These are phyloP conservation scores for Globisporangium paddicum DNA, from an alignment of 352 stramenopile genomes.

Conservation along the genomic window DNA sequence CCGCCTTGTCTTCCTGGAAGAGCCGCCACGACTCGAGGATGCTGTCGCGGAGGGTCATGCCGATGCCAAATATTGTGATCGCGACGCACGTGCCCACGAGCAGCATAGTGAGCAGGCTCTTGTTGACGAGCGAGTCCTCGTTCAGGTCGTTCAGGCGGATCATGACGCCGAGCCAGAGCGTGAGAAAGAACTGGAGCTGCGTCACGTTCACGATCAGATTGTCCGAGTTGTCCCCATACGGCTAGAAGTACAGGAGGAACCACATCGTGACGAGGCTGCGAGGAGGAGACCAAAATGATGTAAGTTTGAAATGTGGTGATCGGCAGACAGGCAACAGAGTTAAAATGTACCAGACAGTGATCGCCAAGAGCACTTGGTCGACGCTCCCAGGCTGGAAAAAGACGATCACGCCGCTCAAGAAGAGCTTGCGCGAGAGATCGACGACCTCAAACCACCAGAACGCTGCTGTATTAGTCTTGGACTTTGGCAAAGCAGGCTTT, in stretches of 20 bases:
- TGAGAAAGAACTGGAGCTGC: conserved; percentile 76
- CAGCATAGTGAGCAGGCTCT: conserved; percentile 50
- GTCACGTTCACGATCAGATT: conserved; percentile 71
- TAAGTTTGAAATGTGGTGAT: not conserved
- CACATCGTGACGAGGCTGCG: conserved; percentile 61
- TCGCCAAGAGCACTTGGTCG: conserved; percentile 58
- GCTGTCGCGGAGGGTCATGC: conserved; percentile 57
- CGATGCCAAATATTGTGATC: conserved; percentile 53
- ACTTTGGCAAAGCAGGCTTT: too few relatives aligned
- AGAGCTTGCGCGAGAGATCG: conserved; percentile 76
- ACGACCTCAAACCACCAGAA: conserved; percentile 86
- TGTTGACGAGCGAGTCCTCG: conserved; percentile 58
- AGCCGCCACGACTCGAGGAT: conserved; percentile 38
- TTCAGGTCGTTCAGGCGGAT: conserved; percentile 65
- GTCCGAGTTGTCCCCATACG: conserved; percentile 63
- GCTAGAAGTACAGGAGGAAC: conserved; percentile 75
- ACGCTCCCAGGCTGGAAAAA: conserved; percentile 72
- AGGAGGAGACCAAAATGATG: not conserved
- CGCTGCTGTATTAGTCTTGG: too few relatives aligned
- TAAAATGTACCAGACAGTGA: conserved; percentile 47
- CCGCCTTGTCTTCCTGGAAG: conserved; percentile 31
- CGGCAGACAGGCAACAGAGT: not conserved
- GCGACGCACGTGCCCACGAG: conserved; percentile 57
- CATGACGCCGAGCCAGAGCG: conserved; percentile 76
- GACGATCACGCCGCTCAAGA: conserved; percentile 65